phyloP scores from a whole-genome alignment of 352 stramenopile species.

The Pythium dissimile region DNA sequence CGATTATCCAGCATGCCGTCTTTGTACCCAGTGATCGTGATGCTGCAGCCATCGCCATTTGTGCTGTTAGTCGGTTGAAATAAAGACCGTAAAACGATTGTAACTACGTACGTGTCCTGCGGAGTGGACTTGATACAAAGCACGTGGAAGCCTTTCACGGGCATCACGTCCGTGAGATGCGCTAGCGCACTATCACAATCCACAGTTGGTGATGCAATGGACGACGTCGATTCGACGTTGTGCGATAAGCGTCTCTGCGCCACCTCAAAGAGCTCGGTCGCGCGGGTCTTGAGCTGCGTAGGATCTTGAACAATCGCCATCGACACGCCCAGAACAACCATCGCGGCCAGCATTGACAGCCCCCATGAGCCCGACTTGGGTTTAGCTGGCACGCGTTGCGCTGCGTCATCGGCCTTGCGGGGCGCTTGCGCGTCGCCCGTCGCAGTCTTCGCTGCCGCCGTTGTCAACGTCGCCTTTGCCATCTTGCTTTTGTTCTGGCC shows the following conservation, averaged over 20 bases:
- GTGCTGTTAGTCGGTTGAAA: background rate
- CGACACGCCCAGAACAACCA: slow-evolving; percentile 19
- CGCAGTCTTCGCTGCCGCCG: background rate
- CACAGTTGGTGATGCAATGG: slow-evolving; percentile 29
- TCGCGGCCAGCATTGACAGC: slow-evolving; percentile 6
- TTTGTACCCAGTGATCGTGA: slow-evolving; percentile 50
- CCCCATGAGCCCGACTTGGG: background rate
- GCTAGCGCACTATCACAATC: slow-evolving; percentile 31
- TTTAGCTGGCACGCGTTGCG: background rate
- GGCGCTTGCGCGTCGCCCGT: background rate
- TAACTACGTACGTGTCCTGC: slow-evolving; percentile 33
- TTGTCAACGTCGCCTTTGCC: slow-evolving; percentile 1
- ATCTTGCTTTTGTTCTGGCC: background rate
- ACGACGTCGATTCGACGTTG: background rate
- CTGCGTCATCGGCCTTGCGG: background rate
- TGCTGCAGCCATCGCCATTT: slow-evolving; percentile 10
- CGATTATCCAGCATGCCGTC: slow-evolving; percentile 35
- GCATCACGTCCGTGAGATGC: slow-evolving; percentile 48
- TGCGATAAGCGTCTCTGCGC: background rate
- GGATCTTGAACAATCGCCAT: slow-evolving; percentile 19
- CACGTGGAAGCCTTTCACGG: slow-evolving; percentile 67
- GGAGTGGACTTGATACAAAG: slow-evolving; percentile 45
- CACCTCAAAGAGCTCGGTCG: slow-evolving; percentile 11
- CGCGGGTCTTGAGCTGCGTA: slow-evolving; percentile 1
- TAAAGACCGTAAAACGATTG: background rate